Conservation (phyloP, 768 basidiomycete species). For the Kwoniella heveanensis region DNA sequence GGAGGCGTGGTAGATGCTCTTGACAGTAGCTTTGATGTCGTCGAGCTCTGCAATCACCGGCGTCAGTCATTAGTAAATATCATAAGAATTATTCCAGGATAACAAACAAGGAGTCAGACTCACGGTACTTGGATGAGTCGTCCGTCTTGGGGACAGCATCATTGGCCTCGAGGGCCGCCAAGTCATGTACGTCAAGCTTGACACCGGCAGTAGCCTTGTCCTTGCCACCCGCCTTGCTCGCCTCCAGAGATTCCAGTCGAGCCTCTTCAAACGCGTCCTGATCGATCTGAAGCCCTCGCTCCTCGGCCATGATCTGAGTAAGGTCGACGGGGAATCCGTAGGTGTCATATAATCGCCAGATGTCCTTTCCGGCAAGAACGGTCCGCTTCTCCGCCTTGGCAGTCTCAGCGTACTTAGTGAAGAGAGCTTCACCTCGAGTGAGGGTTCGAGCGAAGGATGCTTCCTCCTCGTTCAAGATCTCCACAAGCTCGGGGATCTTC, state of each 20-base stretch:
- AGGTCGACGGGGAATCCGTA: constrained; percentile 98
- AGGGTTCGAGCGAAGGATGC: constrained; percentile 96
- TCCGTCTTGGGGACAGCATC: constrained; percentile 81
- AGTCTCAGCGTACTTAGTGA: constrained; percentile 78
- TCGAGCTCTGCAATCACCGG: constrained; percentile 64
- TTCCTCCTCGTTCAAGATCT: constrained; percentile 96
- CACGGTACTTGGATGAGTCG: constrained; percentile 88
- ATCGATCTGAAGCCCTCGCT: constrained; percentile 79
- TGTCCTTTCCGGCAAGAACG: constrained; percentile 82
- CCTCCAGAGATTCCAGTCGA: constrained; percentile 82
- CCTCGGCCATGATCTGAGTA: constrained; percentile 95
- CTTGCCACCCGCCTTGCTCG: constrained; percentile 77
- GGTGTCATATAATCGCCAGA: constrained; percentile 97
- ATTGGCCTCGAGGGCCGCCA: constrained; percentile 81
- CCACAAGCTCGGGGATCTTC: constrained; percentile 78
- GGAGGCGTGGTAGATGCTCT: constrained; percentile 81
- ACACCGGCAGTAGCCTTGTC: constrained; percentile 66
- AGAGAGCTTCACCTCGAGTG: constrained; percentile 93
- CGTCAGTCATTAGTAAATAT: no score
- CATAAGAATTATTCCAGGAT: not conserved
- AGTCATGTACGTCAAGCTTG: constrained; percentile 93
- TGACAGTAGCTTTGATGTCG: constrained; percentile 72
- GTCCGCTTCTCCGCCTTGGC: constrained; percentile 67
- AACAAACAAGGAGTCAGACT: constrained; percentile 51
- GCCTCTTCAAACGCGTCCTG: constrained; percentile 87